Evolutionary conservation across 495 filamentous ascomycete species (phyloP).

Genomic region (Penicillium chermesinum): DNA sequence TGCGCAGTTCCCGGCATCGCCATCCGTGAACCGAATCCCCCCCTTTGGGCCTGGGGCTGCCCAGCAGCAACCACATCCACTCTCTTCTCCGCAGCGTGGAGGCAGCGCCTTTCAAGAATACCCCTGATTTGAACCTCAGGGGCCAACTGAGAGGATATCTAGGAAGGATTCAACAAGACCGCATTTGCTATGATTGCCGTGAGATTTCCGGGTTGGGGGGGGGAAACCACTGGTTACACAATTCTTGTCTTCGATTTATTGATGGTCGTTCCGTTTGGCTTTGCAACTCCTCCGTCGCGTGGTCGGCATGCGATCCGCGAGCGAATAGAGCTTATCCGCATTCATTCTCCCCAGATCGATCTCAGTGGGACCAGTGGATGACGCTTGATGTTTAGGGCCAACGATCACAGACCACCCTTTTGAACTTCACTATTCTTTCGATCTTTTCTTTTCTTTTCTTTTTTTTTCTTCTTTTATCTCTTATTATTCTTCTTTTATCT

Average conservation of each 20-base stretch:
- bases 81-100: slow-evolving; percentile 21
- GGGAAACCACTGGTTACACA: too few relatives aligned
- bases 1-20: slow-evolving; percentile 29
- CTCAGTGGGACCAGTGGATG: not conserved
- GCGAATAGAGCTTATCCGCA: slow-evolving; percentile 16
- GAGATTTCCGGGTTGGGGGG: too few relatives aligned
- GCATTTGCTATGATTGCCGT: too few relatives aligned
- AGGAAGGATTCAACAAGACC: too few relatives aligned
- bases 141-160: not conserved
- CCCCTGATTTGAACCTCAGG: too few relatives aligned
- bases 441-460: slow-evolving; percentile 2
- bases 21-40: slow-evolving; percentile 37
- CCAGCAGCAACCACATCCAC: slow-evolving; percentile 24
- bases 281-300: slow-evolving; percentile 1
- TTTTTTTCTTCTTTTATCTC: slow-evolving; percentile 4
- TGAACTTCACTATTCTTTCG: too few relatives aligned
- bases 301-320: slow-evolving; percentile 1
- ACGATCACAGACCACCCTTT: too few relatives aligned
- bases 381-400: not conserved
- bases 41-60: slow-evolving; percentile 29
- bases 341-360: slow-evolving; percentile 9
- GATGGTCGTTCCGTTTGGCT: slow-evolving; percentile 16
- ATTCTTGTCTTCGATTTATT: too few relatives aligned
- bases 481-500: too few relatives aligned
- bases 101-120: slow-evolving; percentile 8